phyloP scores from a whole-genome alignment of 2,329 filamentous ascomycete genomes.

The Fusarium goolgardi region DNA sequence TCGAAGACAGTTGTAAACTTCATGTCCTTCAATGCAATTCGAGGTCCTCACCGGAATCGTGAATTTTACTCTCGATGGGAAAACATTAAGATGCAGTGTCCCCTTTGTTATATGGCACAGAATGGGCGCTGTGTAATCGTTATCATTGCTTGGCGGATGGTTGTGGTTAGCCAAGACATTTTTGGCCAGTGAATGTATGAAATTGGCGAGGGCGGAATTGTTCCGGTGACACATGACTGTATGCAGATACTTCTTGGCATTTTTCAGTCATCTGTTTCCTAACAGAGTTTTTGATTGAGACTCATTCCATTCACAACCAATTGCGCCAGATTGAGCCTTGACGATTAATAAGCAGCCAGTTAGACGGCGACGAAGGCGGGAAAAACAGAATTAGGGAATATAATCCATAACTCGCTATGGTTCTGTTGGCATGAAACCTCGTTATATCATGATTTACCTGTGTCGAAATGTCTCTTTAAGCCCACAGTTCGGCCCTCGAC shows the following conservation, averaged over 20 bases:
- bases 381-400: too few relatives aligned
- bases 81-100: background rate
- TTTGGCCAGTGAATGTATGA: background rate
- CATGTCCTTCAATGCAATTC: background rate
- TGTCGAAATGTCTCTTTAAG: too few relatives aligned
- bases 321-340: too few relatives aligned
- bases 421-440: too few relatives aligned
- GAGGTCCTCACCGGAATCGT: fast-evolving
- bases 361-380: too few relatives aligned
- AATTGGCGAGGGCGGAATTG: background rate
- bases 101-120: background rate
- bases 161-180: background rate
- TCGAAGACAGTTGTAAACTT: background rate
- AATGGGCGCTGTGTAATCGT: background rate
- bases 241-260: background rate
- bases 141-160: background rate
- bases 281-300: too few relatives aligned
- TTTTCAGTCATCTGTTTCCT: background rate
- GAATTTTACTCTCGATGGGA: fast-evolving
- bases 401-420: too few relatives aligned
- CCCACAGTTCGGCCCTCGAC: too few relatives aligned
- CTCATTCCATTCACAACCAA: too few relatives aligned
- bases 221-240: background rate
- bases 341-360: too few relatives aligned
- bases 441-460: too few relatives aligned